Evolutionary conservation across 169 alveolate genomes (phyloP).

Genomic region (Theileria orientalis): DNA sequence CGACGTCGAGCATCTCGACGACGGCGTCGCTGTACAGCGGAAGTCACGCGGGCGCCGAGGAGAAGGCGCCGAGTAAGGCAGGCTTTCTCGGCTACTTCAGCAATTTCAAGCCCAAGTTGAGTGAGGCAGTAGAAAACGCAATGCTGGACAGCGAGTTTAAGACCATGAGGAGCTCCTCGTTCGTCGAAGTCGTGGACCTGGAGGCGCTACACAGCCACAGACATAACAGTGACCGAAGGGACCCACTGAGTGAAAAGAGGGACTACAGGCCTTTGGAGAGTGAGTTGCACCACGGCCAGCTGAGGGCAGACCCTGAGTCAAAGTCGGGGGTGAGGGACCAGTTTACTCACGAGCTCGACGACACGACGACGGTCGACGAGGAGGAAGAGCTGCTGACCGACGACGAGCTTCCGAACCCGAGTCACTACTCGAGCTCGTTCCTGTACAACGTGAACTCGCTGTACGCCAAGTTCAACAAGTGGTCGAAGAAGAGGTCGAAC

Average conservation of each 20-base stretch:
- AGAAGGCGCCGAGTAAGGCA: neutral
- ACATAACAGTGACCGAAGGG: too few relatives aligned
- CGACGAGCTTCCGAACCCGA: constrained; percentile 8
- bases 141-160: neutral
- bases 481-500: constrained; percentile 23
- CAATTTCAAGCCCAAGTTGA: neutral
- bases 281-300: too few relatives aligned
- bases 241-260: too few relatives aligned
- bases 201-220: neutral
- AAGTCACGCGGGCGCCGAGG: neutral
- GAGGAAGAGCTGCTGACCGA: neutral
- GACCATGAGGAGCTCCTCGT: neutral
- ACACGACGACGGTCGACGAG: neutral
- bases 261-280: too few relatives aligned
- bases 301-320: too few relatives aligned
- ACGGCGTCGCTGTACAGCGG: neutral
- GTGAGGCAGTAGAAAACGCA: neutral
- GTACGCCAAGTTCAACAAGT: constrained; percentile 13
- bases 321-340: neutral
- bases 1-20: constrained; percentile 1
- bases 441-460: neutral
- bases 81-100: neutral
- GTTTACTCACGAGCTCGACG: constrained; percentile 20
- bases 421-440: neutral
- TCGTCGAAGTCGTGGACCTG: neutral